Conservation (phyloP, 2,329 filamentous ascomycete species). For the Exophiala lecanii-corni region DNA sequence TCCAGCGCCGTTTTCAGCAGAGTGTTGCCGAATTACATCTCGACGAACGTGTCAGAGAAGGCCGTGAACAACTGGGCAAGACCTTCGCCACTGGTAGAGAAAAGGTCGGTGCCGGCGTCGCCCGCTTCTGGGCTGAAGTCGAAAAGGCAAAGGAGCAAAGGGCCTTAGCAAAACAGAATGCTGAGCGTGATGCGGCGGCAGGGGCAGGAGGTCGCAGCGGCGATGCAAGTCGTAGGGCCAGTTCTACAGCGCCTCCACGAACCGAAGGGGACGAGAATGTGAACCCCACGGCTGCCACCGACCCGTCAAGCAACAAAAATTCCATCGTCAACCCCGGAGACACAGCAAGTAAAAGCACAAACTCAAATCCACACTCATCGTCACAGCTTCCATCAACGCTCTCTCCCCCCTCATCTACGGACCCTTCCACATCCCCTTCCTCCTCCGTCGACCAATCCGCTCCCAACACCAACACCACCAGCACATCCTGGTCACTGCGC, state of each 20-base stretch:
- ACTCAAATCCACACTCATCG: neutral
- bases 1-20: conserved; percentile 81
- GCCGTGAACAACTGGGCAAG: conserved; percentile 78
- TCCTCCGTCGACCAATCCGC: conserved; percentile 10
- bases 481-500: conserved; percentile 25
- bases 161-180: neutral
- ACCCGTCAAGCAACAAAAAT: neutral
- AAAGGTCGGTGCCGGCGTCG: conserved; percentile 44
- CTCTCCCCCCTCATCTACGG: neutral
- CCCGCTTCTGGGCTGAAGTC: conserved; percentile 23
- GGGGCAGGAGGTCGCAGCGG: neutral
- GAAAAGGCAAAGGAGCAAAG: conserved; percentile 16
- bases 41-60: conserved; percentile 80
- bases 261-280: conserved; percentile 32
- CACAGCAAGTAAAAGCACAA: conserved; percentile 1
- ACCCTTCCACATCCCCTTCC: conserved; percentile 29
- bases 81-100: conserved; percentile 81
- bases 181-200: conserved; percentile 3
- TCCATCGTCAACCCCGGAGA: neutral
- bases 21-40: conserved; percentile 92
- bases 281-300: conserved; percentile 29
- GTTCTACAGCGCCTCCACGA: neutral
- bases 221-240: conserved; percentile 15
- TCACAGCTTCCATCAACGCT: neutral
- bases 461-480: conserved; percentile 6